These are phyloP conservation scores for Arachis monticola DNA, from an alignment of 331 rosid species.

Conservation along the genomic window DNA sequence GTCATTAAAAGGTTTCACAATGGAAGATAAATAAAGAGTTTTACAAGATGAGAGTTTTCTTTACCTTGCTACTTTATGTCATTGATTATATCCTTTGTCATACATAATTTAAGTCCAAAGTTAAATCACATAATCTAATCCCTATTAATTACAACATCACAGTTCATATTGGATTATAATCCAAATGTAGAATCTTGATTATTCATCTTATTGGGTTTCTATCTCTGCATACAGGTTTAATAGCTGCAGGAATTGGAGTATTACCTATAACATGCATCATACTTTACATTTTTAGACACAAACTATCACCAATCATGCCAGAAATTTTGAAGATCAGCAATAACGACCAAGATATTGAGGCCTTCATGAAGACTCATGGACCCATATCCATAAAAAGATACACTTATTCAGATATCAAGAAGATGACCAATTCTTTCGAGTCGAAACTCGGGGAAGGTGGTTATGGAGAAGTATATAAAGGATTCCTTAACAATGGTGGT, in stretches of 20 bases:
- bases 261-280: constrained; percentile 22
- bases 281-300: constrained; percentile 4
- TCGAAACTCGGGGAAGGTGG: constrained; percentile 53
- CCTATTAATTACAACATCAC: not conserved
- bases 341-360: constrained; percentile 35
- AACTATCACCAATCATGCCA: constrained; percentile 3
- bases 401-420: constrained; percentile 41
- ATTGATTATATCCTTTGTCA: not conserved
- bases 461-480: constrained; percentile 45
- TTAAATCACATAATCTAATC: not conserved
- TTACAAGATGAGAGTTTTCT: not conserved
- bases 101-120: not conserved
- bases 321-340: constrained; percentile 25
- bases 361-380: constrained; percentile 41
- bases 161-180: not conserved
- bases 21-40: not conserved
- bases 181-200: constrained; percentile 7
- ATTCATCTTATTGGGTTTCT: not conserved
- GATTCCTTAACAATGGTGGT: constrained; percentile 9
- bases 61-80: not conserved
- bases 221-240: constrained; percentile 37
- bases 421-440: constrained; percentile 48
- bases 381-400: constrained; percentile 43
- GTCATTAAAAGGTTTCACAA: not conserved
- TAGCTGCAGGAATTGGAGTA: constrained; percentile 31